Conservation (phyloP, 148 eudicot species). For the Mesembryanthemum crystallinum region DNA sequence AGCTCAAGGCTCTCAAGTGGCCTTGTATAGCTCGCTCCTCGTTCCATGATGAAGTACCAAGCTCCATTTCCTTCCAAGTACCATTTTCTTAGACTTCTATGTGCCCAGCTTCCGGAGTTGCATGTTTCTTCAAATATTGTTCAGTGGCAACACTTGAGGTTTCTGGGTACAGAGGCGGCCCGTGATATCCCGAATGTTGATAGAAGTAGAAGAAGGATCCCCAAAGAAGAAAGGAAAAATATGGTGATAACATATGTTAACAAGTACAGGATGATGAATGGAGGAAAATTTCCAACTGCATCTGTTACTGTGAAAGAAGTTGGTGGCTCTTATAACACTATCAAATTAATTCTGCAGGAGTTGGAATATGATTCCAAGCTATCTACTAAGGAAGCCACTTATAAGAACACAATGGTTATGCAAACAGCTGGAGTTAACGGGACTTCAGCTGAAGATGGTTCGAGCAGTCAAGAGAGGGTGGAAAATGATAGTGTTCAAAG, state of each 20-base stretch:
- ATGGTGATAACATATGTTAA: slow-evolving; percentile 5
- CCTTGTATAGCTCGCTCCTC: neutral
- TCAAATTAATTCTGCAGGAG: slow-evolving; percentile 35
- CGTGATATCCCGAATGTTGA: neutral
- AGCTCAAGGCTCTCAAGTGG: too few species aligned
- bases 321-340: slow-evolving; percentile 29
- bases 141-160: neutral
- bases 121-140: neutral
- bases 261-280: slow-evolving; percentile 30
- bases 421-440: slow-evolving; percentile 1
- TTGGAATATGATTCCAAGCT: slow-evolving; percentile 25
- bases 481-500: too few species aligned
- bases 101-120: neutral
- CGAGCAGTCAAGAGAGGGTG: neutral
- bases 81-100: neutral
- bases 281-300: slow-evolving; percentile 36
- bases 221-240: slow-evolving; percentile 1
- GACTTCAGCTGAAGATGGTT: neutral
- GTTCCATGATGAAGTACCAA: neutral
- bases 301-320: slow-evolving; percentile 17
- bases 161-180: neutral
- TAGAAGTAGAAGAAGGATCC: neutral
- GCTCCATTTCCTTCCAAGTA: neutral
- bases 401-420: neutral
- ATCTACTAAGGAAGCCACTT: slow-evolving; percentile 2